A percentile compares a stretch with the other conserved stretches of the same genome.
Conservation (phyloP, 495 filamentous ascomycete genomes). For the Talaromyces borbonicus region DNA sequence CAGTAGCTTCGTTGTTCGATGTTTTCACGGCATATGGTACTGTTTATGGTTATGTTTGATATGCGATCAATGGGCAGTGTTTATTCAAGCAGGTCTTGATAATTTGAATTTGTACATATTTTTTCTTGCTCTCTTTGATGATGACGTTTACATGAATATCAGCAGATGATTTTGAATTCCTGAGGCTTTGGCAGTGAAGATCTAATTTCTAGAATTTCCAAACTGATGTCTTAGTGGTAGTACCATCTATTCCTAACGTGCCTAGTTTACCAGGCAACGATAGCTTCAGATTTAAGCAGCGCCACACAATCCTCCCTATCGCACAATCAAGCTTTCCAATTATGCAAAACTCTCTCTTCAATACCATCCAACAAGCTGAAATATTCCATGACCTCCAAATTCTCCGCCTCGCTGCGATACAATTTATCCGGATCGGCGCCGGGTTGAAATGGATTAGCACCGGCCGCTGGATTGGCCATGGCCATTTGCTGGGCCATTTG, state of each 20-base stretch:
- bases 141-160: neutral
- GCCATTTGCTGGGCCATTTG: slow-evolving; percentile 94
- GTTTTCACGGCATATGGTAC: too few relatives aligned
- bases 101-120: neutral
- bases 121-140: neutral
- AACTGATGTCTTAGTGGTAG: too few relatives aligned
- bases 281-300: neutral
- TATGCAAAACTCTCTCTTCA: slow-evolving; percentile 66
- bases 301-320: neutral
- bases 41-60: too few relatives aligned
- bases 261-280: neutral
- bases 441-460: slow-evolving; percentile 72
- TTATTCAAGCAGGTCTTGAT: neutral
- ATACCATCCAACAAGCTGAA: slow-evolving; percentile 81
- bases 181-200: too few relatives aligned
- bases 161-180: too few relatives aligned
- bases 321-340: slow-evolving; percentile 10
- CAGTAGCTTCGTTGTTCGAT: neutral
- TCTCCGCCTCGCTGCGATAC: slow-evolving; percentile 85
- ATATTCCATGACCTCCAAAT: slow-evolving; percentile 88
- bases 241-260: neutral
- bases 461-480: slow-evolving; percentile 60
- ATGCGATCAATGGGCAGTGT: neutral
- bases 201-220: too few relatives aligned
- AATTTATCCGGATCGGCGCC: slow-evolving; percentile 94